phyloP scores from a whole-genome alignment of 148 eudicot species.

The Rhododendron ovatum region DNA sequence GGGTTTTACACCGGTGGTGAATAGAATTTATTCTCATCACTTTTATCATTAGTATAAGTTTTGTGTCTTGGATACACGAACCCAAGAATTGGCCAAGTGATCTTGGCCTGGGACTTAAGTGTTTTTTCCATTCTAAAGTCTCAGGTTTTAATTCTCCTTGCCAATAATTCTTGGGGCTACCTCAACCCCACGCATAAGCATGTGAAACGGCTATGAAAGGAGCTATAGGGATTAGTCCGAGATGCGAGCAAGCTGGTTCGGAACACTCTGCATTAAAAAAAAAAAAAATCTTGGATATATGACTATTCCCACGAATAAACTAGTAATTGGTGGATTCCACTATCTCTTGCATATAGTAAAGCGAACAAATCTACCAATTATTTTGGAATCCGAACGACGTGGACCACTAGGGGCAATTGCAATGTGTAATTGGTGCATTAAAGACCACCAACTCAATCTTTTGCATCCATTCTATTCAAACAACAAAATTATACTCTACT shows the following conservation, averaged over 20 bases:
- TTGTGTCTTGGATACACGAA: not conserved
- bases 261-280: fast-evolving
- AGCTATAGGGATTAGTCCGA: too few species aligned
- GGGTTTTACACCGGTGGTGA: fast-evolving
- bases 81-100: too few species aligned
- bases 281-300: too few species aligned
- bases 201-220: too few species aligned
- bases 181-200: too few species aligned
- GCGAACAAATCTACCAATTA: not conserved
- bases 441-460: not conserved
- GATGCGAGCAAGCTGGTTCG: fast-evolving
- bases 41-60: too few species aligned
- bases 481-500: not conserved
- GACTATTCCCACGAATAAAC: not conserved
- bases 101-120: too few species aligned
- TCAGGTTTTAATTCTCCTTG: too few species aligned
- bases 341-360: not conserved
- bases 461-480: not conserved
- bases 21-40: too few species aligned
- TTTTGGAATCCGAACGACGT: not conserved
- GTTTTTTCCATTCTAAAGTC: too few species aligned
- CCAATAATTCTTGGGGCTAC: too few species aligned
- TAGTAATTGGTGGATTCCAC: not conserved
- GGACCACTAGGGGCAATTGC: not conserved
- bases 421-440: not conserved